Percentiles rank a stretch among this genome's conserved stretches.
Conservation (phyloP, 192 early-diverging fungal species). For the Thamnidium elegans region DNA sequence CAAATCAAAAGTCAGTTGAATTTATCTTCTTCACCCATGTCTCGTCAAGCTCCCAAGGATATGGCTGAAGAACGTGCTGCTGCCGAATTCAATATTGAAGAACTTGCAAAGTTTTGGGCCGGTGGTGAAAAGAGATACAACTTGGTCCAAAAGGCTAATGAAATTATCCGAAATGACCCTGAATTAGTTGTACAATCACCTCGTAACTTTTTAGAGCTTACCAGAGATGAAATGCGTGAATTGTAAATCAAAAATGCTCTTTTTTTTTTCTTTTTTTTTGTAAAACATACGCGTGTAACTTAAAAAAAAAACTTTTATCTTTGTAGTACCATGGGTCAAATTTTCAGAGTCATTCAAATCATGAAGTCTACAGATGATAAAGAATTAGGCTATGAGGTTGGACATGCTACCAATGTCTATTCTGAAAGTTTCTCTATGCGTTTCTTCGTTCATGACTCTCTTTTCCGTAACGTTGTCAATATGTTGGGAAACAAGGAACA, state of each 20-base stretch:
- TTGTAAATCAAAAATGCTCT: conserved; percentile 27
- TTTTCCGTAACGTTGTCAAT: conserved; percentile 54
- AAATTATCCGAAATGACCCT: conserved; percentile 50
- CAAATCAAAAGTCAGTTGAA: conserved; percentile 27
- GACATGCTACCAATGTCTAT: conserved; percentile 31
- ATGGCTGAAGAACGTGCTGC: conserved; percentile 51
- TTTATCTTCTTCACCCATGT: conserved; percentile 23
- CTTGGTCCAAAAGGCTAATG: conserved; percentile 33
- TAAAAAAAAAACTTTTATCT: not conserved
- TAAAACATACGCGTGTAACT: too few species aligned
- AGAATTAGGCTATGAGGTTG: conserved; percentile 12
- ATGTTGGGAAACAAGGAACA: conserved; percentile 61
- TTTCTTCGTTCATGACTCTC: conserved; percentile 57
- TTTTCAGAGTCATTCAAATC: conserved; percentile 41
- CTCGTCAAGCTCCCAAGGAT: conserved; percentile 37
- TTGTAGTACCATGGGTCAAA: conserved; percentile 51
- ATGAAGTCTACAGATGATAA: conserved; percentile 18
- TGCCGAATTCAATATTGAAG: conserved; percentile 50
- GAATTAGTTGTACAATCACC: conserved; percentile 48
- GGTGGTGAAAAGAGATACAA: conserved; percentile 49
- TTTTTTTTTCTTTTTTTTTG: not conserved
- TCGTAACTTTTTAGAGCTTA: conserved; percentile 46
- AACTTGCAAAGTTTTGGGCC: conserved; percentile 43
- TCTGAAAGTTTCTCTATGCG: conserved; percentile 61
- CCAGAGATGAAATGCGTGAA: conserved; percentile 49